These are phyloP conservation scores for Umbilicus rupestris DNA, from an alignment of 164 flowering plant species.

Conservation along the genomic window DNA sequence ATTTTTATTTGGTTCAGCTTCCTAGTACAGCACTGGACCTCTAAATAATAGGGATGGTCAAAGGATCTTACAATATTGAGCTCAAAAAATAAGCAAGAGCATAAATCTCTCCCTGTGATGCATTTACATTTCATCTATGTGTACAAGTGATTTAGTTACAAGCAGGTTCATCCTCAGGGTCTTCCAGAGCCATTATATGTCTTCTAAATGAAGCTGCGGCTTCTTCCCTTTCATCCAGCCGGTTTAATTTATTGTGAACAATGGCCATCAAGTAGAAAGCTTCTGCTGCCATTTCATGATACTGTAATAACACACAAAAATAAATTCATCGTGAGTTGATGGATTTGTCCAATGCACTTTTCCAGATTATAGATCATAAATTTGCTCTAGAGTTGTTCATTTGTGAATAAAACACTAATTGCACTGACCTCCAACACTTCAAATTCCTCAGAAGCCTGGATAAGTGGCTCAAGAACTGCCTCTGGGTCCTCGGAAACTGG, in stretches of 20 bases:
- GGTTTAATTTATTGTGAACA: conserved; percentile 51
- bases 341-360: neutral
- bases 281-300: conserved; percentile 91
- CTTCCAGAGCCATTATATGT: conserved; percentile 50
- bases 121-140: too few species aligned
- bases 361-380: neutral
- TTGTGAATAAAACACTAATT: neutral
- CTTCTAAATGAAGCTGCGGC: conserved; percentile 76
- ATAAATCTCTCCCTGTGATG: too few species aligned
- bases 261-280: conserved; percentile 82
- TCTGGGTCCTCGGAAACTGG: conserved; percentile 63
- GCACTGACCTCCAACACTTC: conserved; percentile 63
- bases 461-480: conserved; percentile 57
- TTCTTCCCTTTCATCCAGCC: conserved; percentile 56
- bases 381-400: neutral
- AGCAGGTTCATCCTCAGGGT: conserved; percentile 25
- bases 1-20: too few species aligned
- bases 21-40: too few species aligned
- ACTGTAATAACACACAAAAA: conserved; percentile 26
- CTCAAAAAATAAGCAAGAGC: too few species aligned
- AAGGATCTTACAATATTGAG: too few species aligned
- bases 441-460: conserved; percentile 76
- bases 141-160: too few species aligned
- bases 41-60: too few species aligned
- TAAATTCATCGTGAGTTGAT: too few species aligned